A percentile compares a stretch with the other conserved stretches of the same genome.
phyloP scores from a whole-genome alignment of 2,329 filamentous ascomycete species.

The Apiospora marii region DNA sequence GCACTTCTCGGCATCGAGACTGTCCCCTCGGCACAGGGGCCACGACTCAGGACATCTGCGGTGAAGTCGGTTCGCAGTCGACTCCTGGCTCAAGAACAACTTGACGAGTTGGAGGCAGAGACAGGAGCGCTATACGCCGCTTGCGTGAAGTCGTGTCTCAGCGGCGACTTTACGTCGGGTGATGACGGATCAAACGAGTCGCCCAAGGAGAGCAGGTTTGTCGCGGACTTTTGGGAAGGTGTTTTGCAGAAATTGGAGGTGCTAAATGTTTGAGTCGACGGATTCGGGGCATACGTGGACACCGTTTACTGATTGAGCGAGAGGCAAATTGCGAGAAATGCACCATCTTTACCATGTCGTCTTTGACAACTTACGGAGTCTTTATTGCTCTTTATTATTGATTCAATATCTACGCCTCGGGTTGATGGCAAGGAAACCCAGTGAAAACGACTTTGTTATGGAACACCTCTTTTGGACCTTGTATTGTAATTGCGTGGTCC shows the following conservation, averaged over 20 bases:
- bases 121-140: neutral
- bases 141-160: neutral
- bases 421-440: too few relatives aligned
- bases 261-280: neutral
- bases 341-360: too few relatives aligned
- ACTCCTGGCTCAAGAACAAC: neutral
- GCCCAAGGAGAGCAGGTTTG: neutral
- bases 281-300: neutral
- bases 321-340: too few relatives aligned
- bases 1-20: conserved; percentile 39
- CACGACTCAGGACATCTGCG: neutral
- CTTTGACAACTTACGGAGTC: too few relatives aligned
- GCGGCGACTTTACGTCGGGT: neutral
- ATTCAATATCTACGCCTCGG: too few relatives aligned
- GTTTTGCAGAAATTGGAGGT: neutral
- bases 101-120: neutral
- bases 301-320: neutral
- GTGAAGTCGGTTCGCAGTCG: neutral
- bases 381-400: too few relatives aligned
- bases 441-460: too few relatives aligned
- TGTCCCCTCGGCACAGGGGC: too few relatives aligned
- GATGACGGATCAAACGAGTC: neutral
- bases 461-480: too few relatives aligned
- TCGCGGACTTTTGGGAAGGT: neutral
- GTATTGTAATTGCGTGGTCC: too few relatives aligned